Conservation (phyloP, 257 asterid species). For the Nicotiana tabacum region DNA sequence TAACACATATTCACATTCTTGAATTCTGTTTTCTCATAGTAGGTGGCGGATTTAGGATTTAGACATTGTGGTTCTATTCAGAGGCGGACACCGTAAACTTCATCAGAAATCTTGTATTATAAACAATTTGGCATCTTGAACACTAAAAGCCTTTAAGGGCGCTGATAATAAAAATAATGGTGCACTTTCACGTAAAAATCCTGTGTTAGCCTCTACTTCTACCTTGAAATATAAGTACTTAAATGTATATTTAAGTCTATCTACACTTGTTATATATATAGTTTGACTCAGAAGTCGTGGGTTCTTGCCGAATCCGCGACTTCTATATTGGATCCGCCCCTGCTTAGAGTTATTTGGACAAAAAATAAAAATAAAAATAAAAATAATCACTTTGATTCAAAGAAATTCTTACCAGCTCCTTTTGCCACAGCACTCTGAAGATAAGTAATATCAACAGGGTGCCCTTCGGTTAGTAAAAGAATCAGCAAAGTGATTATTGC, state of each 20-base stretch:
- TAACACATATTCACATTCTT: neutral
- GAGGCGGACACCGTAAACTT: too few relatives aligned
- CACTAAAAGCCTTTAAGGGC: too few relatives aligned
- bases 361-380: neutral
- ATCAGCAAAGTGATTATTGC: slow-evolving; percentile 16
- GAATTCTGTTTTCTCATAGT: neutral
- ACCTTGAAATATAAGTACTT: neutral
- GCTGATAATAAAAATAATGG: too few relatives aligned
- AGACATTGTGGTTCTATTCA: neutral
- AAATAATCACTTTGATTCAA: neutral
- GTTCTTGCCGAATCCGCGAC: neutral
- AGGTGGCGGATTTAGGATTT: neutral
- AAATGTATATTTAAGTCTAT: neutral
- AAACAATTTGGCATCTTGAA: too few relatives aligned
- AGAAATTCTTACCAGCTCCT: slow-evolving; percentile 32
- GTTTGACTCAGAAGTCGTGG: neutral
- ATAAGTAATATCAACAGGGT: slow-evolving; percentile 29
- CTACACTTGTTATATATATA: neutral
- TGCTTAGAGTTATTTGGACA: neutral
- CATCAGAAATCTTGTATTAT: too few relatives aligned
- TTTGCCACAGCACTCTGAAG: slow-evolving; percentile 29
- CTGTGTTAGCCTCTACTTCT: too few relatives aligned
- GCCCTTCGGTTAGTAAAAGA: slow-evolving; percentile 23
- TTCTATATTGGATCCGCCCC: neutral
- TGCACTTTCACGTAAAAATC: too few relatives aligned